Evolutionary conservation across 2,329 filamentous ascomycete species (phyloP), one percentile per base, ranked within the genome.

Genomic region (Exserohilum turcica): DNA sequence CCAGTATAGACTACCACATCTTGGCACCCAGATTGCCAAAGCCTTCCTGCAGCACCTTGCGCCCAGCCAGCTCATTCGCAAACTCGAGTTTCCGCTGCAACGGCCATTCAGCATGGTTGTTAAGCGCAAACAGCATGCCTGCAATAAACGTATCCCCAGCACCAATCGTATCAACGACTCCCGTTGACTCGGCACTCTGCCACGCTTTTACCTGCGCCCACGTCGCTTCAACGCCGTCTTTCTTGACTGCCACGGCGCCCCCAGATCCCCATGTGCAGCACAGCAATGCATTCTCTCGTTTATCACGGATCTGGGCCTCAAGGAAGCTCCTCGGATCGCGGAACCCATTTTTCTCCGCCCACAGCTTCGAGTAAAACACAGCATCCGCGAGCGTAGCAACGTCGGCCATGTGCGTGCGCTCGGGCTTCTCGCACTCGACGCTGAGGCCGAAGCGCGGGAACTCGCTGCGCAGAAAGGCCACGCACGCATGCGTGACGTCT

Each of bases 111-210:
- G 72, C 61, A 57, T 79, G 80, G 66, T 78, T 82, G 51, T 82
- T 73, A 56, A 89, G 71, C 31, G 78, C 80, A 73, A 86, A 90
- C 43, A 91, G 74, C 72, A 89, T 84, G 54, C 87, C 88, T 29
- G 88, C 88, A 59, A 88, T 84, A 65, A 91, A 91, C 0, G 88
- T 90, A 67, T 91, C 89, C 60, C 89, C 89, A 37, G 88, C 88
- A 48, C 88, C 89, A 56, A 91, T 82, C 5, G 87, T 81, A 69
- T 88, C 90, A 68, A 68, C 63, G 24, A 59, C 44, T 16, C 19
- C 12, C 40, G 40, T 28, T 7, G 40, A 13, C 12, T 38, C 45
- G 13, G 35, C 27, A 21, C 33, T 29, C 1, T 46, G 40, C 59
- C 60, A 62, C 6, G 50, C 61, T 4, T 52, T 18, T 6, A 61